phyloP scores from a whole-genome alignment of 495 filamentous ascomycete genomes.

The Tuber umbilicatum region DNA sequence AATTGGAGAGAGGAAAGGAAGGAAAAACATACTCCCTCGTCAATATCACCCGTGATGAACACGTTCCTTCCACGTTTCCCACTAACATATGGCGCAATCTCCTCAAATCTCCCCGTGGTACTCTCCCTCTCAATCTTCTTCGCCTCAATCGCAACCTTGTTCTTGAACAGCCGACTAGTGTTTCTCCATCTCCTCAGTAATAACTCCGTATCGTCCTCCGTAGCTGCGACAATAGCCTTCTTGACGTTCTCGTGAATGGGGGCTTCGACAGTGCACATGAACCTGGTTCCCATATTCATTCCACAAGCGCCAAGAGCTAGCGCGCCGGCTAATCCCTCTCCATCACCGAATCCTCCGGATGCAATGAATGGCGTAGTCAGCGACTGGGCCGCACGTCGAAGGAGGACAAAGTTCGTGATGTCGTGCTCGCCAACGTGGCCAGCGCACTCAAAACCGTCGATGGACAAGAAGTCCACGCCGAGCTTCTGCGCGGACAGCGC shows the following conservation, averaged over 20 bases:
- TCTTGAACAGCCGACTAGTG: slow-evolving; percentile 78
- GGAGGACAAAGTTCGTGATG: slow-evolving; percentile 95
- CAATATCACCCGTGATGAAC: slow-evolving; percentile 83
- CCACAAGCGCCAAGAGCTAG: slow-evolving; percentile 84
- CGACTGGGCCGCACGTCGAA: slow-evolving; percentile 76
- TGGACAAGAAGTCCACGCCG: slow-evolving; percentile 91
- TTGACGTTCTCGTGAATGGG: slow-evolving; percentile 93
- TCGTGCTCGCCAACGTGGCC: slow-evolving; percentile 94
- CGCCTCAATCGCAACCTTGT: slow-evolving; percentile 76
- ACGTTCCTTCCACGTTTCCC: slow-evolving; percentile 88
- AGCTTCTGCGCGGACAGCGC: slow-evolving; percentile 87
- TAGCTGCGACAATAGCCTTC: slow-evolving; percentile 76
- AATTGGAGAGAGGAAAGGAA: slow-evolving; percentile 7
- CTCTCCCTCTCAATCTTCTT: slow-evolving; percentile 78
- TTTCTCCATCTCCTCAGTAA: slow-evolving; percentile 90
- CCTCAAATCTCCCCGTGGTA: slow-evolving; percentile 78
- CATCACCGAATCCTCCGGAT: slow-evolving; percentile 90
- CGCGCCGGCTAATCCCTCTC: slow-evolving; percentile 89
- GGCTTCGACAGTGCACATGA: slow-evolving; percentile 87
- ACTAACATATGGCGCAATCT: slow-evolving; percentile 83
- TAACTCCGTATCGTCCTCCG: slow-evolving; percentile 85
- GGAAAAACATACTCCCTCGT: slow-evolving; percentile 67
- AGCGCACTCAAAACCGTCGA: slow-evolving; percentile 96
- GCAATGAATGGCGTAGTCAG: slow-evolving; percentile 89
- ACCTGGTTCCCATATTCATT: slow-evolving; percentile 92